These are phyloP conservation scores for Carex scoparia DNA, from an alignment of 176 grass and related monocot genomes.

Conservation along the genomic window DNA sequence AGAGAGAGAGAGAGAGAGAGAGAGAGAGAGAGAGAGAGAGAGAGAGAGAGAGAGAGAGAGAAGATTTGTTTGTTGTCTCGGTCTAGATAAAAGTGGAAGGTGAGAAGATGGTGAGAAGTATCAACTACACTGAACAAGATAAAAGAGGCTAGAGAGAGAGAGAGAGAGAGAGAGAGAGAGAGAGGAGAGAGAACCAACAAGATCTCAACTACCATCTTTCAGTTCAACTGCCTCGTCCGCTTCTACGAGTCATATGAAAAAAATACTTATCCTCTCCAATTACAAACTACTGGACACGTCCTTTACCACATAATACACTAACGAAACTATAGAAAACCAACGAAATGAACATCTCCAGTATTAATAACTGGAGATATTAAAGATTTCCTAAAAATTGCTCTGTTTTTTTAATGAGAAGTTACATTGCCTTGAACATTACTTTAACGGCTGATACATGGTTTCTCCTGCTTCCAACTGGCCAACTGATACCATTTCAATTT, in stretches of 20 bases:
- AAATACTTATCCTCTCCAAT: not conserved
- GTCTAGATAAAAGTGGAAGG: conserved; percentile 35
- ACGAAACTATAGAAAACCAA: not conserved
- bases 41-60: conserved; percentile 16
- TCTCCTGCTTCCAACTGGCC: conserved; percentile 8
- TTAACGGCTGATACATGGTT: not conserved
- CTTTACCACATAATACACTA: not conserved
- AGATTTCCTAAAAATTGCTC: not conserved
- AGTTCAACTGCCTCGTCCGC: conserved; percentile 44
- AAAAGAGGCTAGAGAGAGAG: conserved; percentile 20
- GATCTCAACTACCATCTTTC: conserved; percentile 60
- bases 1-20: conserved; percentile 20
- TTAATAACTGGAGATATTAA: not conserved
- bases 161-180: not conserved
- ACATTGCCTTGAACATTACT: conserved; percentile 19
- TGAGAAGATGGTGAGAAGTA: conserved; percentile 40
- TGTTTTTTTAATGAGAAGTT: conserved; percentile 2
- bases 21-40: conserved; percentile 9
- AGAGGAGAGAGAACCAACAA: conserved; percentile 42
- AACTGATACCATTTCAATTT: not conserved
- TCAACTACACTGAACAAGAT: conserved; percentile 45
- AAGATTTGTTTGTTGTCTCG: not conserved
- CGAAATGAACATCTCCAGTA: not conserved
- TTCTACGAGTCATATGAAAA: not conserved
- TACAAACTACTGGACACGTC: not conserved